Evolutionary conservation across 2,329 filamentous ascomycete species (phyloP).

Genomic region (Alternaria dauci): DNA sequence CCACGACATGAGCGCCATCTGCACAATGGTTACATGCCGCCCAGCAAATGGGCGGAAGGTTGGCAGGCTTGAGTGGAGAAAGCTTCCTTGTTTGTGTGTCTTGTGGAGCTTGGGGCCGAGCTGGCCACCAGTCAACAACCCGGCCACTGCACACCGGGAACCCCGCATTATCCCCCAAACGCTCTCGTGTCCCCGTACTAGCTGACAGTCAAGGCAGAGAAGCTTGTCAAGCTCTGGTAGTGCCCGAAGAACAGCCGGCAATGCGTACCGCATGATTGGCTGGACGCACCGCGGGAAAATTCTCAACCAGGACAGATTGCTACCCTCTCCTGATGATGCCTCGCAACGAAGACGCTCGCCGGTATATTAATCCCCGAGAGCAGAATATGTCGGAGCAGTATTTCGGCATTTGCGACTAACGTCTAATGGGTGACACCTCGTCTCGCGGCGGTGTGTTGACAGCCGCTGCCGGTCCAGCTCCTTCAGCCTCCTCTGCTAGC

Average conservation of each 20-base stretch:
- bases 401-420: slow-evolving; percentile 1
- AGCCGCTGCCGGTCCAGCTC: slow-evolving; percentile 48
- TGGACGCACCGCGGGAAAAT: background rate
- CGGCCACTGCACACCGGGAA: slow-evolving; percentile 1
- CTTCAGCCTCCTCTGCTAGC: slow-evolving; percentile 61
- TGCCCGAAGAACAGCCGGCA: background rate
- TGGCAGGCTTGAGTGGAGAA: slow-evolving; percentile 28
- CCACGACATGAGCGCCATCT: background rate
- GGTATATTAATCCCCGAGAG: slow-evolving; percentile 7
- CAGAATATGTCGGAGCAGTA: slow-evolving; percentile 1
- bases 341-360: slow-evolving; percentile 13
- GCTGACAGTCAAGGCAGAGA: slow-evolving; percentile 1
- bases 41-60: slow-evolving; percentile 18
- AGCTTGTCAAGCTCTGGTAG: background rate
- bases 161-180: slow-evolving; percentile 20
- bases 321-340: slow-evolving; percentile 5
- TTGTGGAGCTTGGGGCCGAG: slow-evolving; percentile 23
- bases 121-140: slow-evolving; percentile 11
- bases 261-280: background rate
- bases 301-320: slow-evolving; percentile 5
- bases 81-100: slow-evolving; percentile 25
- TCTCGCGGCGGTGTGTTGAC: slow-evolving; percentile 18
- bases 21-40: slow-evolving; percentile 27
- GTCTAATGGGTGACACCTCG: slow-evolving; percentile 24
- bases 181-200: slow-evolving; percentile 7